Percentiles rank a stretch among this genome's conserved stretches.
These are phyloP conservation scores for Suillus cothurnatus DNA, from an alignment of 768 basidiomycete genomes.

Conservation along the genomic window DNA sequence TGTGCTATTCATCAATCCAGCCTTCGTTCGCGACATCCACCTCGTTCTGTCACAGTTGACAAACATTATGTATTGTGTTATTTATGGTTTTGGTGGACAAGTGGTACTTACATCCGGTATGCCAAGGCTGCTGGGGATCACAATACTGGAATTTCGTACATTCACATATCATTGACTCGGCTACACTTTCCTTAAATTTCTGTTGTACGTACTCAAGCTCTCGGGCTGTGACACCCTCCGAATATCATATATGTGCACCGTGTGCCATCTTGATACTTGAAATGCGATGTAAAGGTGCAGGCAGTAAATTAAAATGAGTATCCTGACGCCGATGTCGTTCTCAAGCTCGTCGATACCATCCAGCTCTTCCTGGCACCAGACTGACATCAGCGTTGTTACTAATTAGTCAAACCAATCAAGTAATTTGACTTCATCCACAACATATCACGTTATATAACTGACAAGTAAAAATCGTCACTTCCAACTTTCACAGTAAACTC, in stretches of 20 bases:
- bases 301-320: background rate
- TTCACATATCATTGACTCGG: background rate
- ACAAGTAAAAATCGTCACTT: too few species aligned
- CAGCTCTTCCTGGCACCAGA: background rate
- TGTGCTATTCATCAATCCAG: background rate
- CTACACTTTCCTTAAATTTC: background rate
- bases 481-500: too few species aligned
- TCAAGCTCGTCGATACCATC: background rate
- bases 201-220: background rate
- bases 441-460: too few species aligned
- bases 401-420: too few species aligned
- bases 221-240: background rate
- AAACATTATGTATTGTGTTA: background rate
- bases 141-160: background rate
- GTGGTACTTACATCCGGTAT: slow-evolving; percentile 4
- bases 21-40: background rate
- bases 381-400: too few species aligned
- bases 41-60: background rate
- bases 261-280: background rate
- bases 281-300: background rate
- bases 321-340: background rate
- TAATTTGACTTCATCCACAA: too few species aligned
- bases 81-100: background rate
- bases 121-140: background rate
- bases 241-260: background rate